These are phyloP conservation scores for Metschnikowia cubensis DNA, from an alignment of 805 yeast species.

Conservation along the genomic window DNA sequence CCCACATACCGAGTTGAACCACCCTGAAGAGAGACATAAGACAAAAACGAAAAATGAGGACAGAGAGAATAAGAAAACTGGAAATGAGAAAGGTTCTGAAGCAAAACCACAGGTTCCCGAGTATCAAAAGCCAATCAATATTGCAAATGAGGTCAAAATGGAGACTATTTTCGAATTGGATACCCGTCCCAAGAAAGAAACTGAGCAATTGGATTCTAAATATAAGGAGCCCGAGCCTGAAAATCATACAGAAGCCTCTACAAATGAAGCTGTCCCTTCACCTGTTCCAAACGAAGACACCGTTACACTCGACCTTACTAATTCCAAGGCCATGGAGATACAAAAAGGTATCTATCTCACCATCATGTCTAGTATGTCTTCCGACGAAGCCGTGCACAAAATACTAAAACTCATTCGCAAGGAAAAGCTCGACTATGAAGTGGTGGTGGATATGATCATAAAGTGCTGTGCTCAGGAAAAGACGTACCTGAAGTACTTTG, in stretches of 20 bases:
- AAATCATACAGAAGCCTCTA: neutral
- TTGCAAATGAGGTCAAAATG: too few species aligned
- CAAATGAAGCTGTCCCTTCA: neutral
- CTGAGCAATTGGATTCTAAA: neutral
- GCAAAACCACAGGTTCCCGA: too few species aligned
- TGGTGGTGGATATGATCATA: slow-evolving; percentile 67
- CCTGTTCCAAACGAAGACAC: neutral
- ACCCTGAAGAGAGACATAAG: neutral
- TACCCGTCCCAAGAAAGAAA: neutral
- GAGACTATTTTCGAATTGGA: neutral
- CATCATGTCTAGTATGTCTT: slow-evolving; percentile 83
- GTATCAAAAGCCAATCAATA: too few species aligned
- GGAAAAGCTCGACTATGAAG: slow-evolving; percentile 21
- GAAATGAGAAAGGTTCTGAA: neutral
- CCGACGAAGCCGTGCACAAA: slow-evolving; percentile 92
- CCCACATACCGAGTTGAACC: neutral
- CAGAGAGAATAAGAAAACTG: neutral
- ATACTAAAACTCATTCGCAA: slow-evolving; percentile 45
- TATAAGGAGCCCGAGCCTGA: too few species aligned
- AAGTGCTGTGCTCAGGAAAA: slow-evolving; percentile 83
- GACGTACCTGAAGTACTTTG: slow-evolving; percentile 81
- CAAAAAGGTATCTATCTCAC: slow-evolving; percentile 79
- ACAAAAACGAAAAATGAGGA: neutral
- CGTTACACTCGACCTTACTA: slow-evolving; percentile 56
- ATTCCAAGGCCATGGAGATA: slow-evolving; percentile 55